Percentiles rank a stretch among this genome's conserved stretches.
Evolutionary conservation across 1,139 yeast genomes (phyloP).

Genomic region (Pichia norvegensis): DNA sequence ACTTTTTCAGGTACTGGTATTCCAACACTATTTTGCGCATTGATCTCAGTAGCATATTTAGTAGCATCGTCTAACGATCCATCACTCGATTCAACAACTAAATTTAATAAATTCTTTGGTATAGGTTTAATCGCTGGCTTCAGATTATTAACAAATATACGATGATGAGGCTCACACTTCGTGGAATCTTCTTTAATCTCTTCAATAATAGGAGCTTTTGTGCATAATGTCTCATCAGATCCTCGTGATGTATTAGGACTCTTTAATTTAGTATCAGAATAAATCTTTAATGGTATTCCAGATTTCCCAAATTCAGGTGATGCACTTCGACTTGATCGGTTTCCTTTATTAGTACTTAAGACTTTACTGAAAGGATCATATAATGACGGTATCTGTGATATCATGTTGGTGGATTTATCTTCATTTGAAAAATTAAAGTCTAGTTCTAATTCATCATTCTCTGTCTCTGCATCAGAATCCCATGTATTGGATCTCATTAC

Average conservation of each 20-base stretch:
- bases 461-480: constrained; percentile 16
- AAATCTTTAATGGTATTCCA: constrained; percentile 7
- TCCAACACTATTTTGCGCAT: constrained; percentile 55
- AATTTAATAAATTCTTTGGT: constrained; percentile 35
- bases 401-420: background rate
- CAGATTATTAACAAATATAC: constrained; percentile 22
- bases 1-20: constrained; percentile 55
- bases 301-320: background rate
- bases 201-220: background rate
- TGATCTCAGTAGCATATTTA: constrained; percentile 66
- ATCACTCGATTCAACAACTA: constrained; percentile 60
- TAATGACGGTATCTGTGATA: constrained; percentile 5
- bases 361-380: constrained; percentile 8
- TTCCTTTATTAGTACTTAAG: background rate
- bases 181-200: constrained; percentile 20
- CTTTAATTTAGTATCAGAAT: constrained; percentile 5
- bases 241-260: constrained; percentile 10
- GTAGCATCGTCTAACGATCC: constrained; percentile 66
- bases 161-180: constrained; percentile 39
- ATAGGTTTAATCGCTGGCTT: constrained; percentile 37
- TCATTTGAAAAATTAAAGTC: constrained; percentile 3
- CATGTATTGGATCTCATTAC: constrained; percentile 16
- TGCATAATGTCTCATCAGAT: constrained; percentile 10
- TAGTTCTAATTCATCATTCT: constrained; percentile 7
- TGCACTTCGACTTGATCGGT: background rate